phyloP scores from a whole-genome alignment of 176 grass and related monocot genomes.

The Bonia amplexicaulis region DNA sequence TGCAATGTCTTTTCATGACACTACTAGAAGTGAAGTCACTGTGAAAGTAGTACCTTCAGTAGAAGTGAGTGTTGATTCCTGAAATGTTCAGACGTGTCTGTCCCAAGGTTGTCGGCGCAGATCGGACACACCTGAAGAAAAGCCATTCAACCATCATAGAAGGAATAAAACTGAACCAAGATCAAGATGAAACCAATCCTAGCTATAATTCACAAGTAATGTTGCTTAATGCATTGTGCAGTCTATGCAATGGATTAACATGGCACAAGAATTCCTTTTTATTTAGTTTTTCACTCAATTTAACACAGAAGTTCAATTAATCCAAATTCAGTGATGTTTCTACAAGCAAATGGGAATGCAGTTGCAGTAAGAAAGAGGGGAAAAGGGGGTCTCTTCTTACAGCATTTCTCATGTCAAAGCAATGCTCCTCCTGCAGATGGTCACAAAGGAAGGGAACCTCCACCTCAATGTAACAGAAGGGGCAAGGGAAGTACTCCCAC shows the following conservation, averaged over 20 bases:
- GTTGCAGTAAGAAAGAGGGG: background rate
- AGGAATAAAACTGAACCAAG: background rate
- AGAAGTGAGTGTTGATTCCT: slow-evolving; percentile 37
- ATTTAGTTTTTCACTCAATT: background rate
- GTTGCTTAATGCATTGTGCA: background rate
- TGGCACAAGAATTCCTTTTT: background rate
- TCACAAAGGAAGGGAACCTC: slow-evolving; percentile 43
- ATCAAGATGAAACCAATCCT: background rate
- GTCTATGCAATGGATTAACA: background rate
- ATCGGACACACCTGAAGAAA: slow-evolving; percentile 57
- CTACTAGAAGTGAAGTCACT: background rate
- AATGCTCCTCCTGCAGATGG: slow-evolving; percentile 69
- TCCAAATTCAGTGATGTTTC: background rate
- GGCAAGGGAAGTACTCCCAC: slow-evolving; percentile 70
- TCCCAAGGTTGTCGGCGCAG: slow-evolving; percentile 47
- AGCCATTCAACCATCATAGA: background rate
- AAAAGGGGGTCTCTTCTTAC: background rate
- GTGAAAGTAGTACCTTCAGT: slow-evolving; percentile 40
- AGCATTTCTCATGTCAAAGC: slow-evolving; percentile 57
- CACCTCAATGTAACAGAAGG: slow-evolving; percentile 61
- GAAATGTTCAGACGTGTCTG: slow-evolving; percentile 50
- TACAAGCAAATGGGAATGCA: slow-evolving; percentile 2
- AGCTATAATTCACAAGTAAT: background rate
- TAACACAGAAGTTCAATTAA: background rate
- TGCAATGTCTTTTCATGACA: background rate